phyloP scores from a whole-genome alignment of 345 rosid genomes.

The Salix koriyanagi region DNA sequence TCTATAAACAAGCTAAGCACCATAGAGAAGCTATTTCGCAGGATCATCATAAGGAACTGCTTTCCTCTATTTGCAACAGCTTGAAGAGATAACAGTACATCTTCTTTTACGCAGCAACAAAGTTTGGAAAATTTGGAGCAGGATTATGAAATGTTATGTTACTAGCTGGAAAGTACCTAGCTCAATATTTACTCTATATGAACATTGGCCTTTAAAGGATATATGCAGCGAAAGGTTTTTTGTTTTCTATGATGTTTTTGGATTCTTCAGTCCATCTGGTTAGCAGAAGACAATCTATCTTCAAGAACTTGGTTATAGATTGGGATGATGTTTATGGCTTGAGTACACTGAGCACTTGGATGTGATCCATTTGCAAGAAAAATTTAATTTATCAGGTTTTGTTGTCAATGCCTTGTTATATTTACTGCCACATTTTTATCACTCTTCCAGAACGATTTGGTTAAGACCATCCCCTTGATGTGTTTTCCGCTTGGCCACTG shows the following conservation, averaged over 20 bases:
- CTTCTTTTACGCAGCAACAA: background rate
- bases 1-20: background rate
- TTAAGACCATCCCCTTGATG: background rate
- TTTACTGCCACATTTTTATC: background rate
- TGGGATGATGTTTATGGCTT: background rate
- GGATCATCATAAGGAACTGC: background rate
- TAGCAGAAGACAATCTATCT: background rate
- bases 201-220: background rate
- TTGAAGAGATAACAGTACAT: background rate
- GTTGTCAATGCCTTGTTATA: background rate
- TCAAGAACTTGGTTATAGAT: background rate
- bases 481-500: background rate
- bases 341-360: background rate
- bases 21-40: background rate
- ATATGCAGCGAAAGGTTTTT: background rate
- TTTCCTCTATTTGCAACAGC: background rate
- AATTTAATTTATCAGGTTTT: background rate
- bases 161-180: background rate
- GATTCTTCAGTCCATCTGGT: background rate
- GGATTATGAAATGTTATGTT: too few species aligned
- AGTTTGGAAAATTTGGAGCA: background rate
- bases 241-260: background rate
- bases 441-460: background rate
- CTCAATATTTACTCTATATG: background rate
- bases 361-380: background rate